Evolutionary conservation across 768 basidiomycete genomes (phyloP), one percentile per base, ranked within the genome.

Genomic region (Phylloporus rhodoxanthus): DNA sequence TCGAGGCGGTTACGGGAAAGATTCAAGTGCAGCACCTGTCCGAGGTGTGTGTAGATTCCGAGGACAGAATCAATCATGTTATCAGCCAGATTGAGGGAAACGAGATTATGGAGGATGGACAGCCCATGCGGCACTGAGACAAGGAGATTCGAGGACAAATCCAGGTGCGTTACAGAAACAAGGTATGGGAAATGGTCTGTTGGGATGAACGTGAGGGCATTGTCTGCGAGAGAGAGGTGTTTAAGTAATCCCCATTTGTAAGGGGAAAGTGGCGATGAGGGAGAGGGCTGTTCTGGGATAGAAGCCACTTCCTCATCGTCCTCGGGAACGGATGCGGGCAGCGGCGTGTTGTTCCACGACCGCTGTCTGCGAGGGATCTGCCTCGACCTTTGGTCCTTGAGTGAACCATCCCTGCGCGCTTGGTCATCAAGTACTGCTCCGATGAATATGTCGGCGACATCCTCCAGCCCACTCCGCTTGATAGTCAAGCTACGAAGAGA

Each of bases 61-160:
- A 93, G 79, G 15, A 98, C 85, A 15, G 94, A 93, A 65, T 95
- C 92, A 57, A 99, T 92, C 81, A 99, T 91, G 71, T 99, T 99
- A 68, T 94, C 87, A 14, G 89, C 77, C n/a, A 99, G 80, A 68
- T 96, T 94, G 58, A 99, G 84, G n/a, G 87, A 89, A 47, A 82
- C 68, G 45, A 99, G 86, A 54, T 84, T 87, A 60, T 84, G 80
- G 20, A 99, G 78, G 5, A 73, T 63, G 14, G 82, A 77, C 28
- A 95, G 76, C 19, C 85, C 87, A 2, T 84, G 66, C 1, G 92
- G 92, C n/a, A 94, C 77, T 26, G 90, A 87, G 36, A 93, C 82
- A 40, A 97, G 79, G 15, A 96, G 80, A 65, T 96, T 96, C 36
- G 87, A 88, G 17, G 92, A 93, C 36, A 95, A 77, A 68, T 95